Percentiles rank a stretch among this genome's conserved stretches.
phyloP scores from a whole-genome alignment of 495 filamentous ascomycete species.

The Alectoria sarmentosa region DNA sequence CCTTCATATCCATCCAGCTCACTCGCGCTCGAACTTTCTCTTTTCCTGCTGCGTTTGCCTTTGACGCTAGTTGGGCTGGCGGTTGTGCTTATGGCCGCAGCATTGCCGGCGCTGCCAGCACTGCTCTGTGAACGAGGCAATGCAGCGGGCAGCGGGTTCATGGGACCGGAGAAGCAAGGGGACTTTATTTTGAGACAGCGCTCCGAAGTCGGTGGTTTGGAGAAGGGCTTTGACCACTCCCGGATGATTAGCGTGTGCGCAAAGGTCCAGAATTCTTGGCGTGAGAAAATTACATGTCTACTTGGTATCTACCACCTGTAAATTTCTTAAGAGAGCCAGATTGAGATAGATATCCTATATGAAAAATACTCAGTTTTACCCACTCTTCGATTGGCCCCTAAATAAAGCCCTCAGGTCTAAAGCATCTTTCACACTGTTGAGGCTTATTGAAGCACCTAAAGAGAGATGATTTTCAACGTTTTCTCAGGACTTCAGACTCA shows the following conservation, averaged over 20 bases:
- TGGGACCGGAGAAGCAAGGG: slow-evolving; percentile 8
- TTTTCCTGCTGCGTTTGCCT: slow-evolving; percentile 45
- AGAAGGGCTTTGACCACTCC: neutral
- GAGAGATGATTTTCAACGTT: no score
- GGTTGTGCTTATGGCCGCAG: slow-evolving; percentile 9
- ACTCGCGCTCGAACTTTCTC: slow-evolving; percentile 66
- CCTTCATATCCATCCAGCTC: slow-evolving; percentile 57
- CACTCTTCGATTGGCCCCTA: no score
- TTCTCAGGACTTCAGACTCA: no score
- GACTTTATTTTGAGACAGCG: neutral
- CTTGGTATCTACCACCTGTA: no score
- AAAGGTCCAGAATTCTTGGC: no score
- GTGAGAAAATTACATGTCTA: no score
- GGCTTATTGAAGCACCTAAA: no score
- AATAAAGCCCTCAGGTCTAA: no score
- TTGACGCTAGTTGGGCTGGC: slow-evolving; percentile 21
- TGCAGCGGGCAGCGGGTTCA: slow-evolving; percentile 16
- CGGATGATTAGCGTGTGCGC: neutral
- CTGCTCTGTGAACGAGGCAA: slow-evolving; percentile 18
- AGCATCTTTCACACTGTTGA: no score
- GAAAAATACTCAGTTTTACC: no score
- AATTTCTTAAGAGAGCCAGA: no score
- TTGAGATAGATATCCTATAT: no score
- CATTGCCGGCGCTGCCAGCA: slow-evolving; percentile 17
- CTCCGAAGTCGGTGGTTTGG: slow-evolving; percentile 13